A percentile compares a stretch with the other conserved stretches of the same genome.
These are phyloP conservation scores for Torulaspora delbrueckii DNA, from an alignment of 805 yeast species.

Conservation along the genomic window DNA sequence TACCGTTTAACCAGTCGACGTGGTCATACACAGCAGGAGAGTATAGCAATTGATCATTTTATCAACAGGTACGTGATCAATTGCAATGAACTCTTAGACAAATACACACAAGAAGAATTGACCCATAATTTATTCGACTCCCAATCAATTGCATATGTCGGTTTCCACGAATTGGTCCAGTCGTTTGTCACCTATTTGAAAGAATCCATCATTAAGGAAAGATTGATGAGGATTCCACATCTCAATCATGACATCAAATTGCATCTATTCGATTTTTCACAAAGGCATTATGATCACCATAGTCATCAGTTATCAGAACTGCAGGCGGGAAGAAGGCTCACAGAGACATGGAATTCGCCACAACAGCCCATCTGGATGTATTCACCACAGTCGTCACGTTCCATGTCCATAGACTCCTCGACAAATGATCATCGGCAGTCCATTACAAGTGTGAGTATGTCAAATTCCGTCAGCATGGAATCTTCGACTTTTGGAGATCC, in stretches of 20 bases:
- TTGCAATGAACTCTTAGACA: conserved; percentile 12
- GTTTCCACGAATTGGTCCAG: conserved; percentile 15
- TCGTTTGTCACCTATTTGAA: conserved; percentile 12
- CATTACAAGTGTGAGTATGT: conserved; percentile 3
- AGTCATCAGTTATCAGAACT: conserved; percentile 1
- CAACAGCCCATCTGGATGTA: conserved; percentile 2
- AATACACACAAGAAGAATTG: conserved; percentile 16
- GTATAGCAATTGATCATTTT: conserved; percentile 13
- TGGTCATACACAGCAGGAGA: conserved; percentile 3
- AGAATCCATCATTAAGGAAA: conserved; percentile 15
- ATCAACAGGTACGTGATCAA: conserved; percentile 17
- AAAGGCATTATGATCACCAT: conserved; percentile 1
- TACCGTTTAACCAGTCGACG: conserved; percentile 9
- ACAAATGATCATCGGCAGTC: not conserved
- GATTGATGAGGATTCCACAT: conserved; percentile 11
- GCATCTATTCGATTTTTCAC: conserved; percentile 12
- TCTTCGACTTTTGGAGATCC: conserved; percentile 1
- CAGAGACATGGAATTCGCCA: conserved; percentile 2
- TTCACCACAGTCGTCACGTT: conserved; percentile 5
- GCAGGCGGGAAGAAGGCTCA: conserved; percentile 1
- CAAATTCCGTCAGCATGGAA: conserved; percentile 5
- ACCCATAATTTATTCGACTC: conserved; percentile 15
- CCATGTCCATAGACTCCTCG: conserved; percentile 6
- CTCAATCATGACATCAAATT: conserved; percentile 11
- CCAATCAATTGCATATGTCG: conserved; percentile 13